Evolutionary conservation across 2,329 filamentous ascomycete genomes (phyloP).

Genomic region (Xylaria polymorpha): DNA sequence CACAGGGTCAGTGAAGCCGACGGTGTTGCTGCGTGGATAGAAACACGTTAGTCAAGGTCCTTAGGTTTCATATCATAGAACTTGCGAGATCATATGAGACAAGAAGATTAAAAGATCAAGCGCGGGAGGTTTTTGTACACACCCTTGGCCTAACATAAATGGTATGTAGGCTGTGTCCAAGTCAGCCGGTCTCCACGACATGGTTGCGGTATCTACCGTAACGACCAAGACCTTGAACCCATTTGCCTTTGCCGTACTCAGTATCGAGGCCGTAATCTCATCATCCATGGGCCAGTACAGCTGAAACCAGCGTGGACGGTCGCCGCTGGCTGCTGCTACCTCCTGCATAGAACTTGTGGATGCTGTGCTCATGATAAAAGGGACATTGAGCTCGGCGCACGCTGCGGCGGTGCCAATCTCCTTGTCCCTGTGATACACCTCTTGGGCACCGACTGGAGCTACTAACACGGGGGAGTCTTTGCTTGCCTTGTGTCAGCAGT

Average conservation of each 20-base stretch:
- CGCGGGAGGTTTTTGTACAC: too few relatives aligned
- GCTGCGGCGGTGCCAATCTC: slow-evolving; percentile 73
- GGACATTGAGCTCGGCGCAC: slow-evolving; percentile 69
- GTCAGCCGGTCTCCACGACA: slow-evolving; percentile 76
- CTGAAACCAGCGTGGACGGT: slow-evolving; percentile 75
- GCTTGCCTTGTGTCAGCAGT: slow-evolving; percentile 15
- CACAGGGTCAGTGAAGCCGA: slow-evolving; percentile 75
- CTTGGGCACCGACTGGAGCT: slow-evolving; percentile 77
- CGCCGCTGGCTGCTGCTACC: slow-evolving; percentile 67
- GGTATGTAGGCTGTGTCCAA: slow-evolving; percentile 63
- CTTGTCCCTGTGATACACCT: slow-evolving; percentile 72
- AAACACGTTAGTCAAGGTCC: too few relatives aligned
- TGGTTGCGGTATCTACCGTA: slow-evolving; percentile 76
- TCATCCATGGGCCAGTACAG: slow-evolving; percentile 79
- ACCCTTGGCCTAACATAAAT: too few relatives aligned
- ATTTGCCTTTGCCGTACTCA: slow-evolving; percentile 68
- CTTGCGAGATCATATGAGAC: too few relatives aligned
- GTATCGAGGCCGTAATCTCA: slow-evolving; percentile 71
- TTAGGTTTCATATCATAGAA: too few relatives aligned
- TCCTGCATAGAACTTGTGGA: slow-evolving; percentile 73
- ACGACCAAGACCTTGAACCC: slow-evolving; percentile 76
- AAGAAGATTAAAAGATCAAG: too few relatives aligned
- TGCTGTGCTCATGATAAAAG: slow-evolving; percentile 76
- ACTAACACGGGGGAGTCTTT: slow-evolving; percentile 65
- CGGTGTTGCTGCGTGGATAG: slow-evolving; percentile 56